Evolutionary conservation across 1,284 basidiomycete genomes (phyloP), one percentile per base, ranked within the genome.

Genomic region (Cutaneotrichosporon arboriforme): DNA sequence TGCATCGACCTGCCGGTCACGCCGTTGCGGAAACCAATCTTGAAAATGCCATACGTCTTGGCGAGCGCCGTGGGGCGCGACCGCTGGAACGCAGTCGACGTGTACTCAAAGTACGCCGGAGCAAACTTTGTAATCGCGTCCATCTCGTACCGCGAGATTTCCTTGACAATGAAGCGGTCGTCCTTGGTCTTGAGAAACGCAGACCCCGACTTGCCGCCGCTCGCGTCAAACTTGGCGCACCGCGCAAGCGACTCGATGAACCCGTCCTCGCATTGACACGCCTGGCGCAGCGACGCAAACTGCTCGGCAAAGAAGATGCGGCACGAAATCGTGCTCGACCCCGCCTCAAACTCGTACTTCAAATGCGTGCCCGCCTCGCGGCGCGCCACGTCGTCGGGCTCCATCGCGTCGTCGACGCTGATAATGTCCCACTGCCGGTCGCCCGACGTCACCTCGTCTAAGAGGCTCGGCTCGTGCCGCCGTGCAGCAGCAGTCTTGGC

Each of bases 81-180:
- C 37, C 84, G 85, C 46, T 83, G 82, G 21, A 65, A 70, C 20
- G 64, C 73, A 44, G 66, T 88, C 84, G 88, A 87, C 84, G 97
- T 92, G 73, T 98, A 98, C 63, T 93, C 88, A 69, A 98, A 98
- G 74, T 98, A 99, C 3, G 90, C 87, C 0, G 94, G 94, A 8
- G 92, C 96, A 75, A 98, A 98, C 8, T 88, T 91, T 65, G 93
- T 90, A 82, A 98, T 89, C 0, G 90, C 88, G 68, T 97, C 90
- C 65, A 97, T 80, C 72, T 99, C 96, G 37, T 88, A 81, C 52
- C 84, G 82, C 0, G 92, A 96, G 31, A 98, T 83, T 68, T 97
- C 94, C 70, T 99, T 99, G 44, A 96, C 90, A 61, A 99, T 93
- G 78, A 98, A 94, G 4, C 96, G 90, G 70, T 97, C 92, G 70